Percentiles rank a stretch among this genome's conserved stretches.
phyloP scores from a whole-genome alignment of 148 eudicot species.

The Silene conica region DNA sequence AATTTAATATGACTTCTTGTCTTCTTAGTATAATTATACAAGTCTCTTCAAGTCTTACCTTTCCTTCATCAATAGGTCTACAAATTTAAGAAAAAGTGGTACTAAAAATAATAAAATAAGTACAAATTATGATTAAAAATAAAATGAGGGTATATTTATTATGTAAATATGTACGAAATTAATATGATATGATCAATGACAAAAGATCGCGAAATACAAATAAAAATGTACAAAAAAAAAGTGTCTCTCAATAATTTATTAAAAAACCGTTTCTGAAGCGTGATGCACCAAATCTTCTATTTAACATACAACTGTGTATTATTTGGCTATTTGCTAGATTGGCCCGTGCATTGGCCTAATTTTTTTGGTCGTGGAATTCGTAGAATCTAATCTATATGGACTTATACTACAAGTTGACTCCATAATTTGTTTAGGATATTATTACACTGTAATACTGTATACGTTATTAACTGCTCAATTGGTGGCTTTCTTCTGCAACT shows the following conservation, averaged over 20 bases:
- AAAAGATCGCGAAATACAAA: too few species aligned
- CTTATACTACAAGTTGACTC: slow-evolving; percentile 12
- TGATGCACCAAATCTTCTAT: not conserved
- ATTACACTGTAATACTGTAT: not conserved
- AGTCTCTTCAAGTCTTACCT: not conserved
- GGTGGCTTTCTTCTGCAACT: slow-evolving; percentile 1
- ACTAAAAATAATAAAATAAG: too few species aligned
- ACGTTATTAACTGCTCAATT: slow-evolving; percentile 1
- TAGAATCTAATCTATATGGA: not conserved
- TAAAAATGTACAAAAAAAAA: too few species aligned
- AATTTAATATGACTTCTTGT: slow-evolving; percentile 12
- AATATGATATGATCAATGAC: too few species aligned
- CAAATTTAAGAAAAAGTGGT: too few species aligned
- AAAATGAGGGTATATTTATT: too few species aligned
- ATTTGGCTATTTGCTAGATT: slow-evolving; percentile 1
- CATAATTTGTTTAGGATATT: not conserved
- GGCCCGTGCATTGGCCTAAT: not conserved
- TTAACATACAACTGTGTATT: not conserved
- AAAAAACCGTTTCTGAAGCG: not conserved
- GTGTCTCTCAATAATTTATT: too few species aligned
- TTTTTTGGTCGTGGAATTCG: not conserved
- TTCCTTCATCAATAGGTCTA: too few species aligned
- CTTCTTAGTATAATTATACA: not conserved
- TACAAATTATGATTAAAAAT: too few species aligned
- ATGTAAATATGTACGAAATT: too few species aligned